phyloP scores from a whole-genome alignment of 2,329 filamentous ascomycete species.

The Phyllosticta citriasiana region DNA sequence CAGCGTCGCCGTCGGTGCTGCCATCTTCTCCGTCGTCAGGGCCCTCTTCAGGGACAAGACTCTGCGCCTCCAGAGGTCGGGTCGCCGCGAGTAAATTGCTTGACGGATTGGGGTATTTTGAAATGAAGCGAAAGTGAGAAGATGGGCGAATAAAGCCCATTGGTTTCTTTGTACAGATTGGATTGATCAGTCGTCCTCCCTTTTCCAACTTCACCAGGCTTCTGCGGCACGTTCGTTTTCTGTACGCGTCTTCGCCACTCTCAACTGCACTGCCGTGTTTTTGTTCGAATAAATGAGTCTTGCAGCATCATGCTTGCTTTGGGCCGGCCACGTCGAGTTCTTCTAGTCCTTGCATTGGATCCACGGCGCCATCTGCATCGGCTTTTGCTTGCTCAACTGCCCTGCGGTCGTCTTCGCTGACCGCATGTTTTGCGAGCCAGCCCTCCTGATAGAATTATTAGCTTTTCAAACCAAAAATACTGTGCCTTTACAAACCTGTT shows the following conservation, averaged over 20 bases:
- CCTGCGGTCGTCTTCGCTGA: slow-evolving; percentile 65
- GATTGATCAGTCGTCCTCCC: slow-evolving; percentile 6
- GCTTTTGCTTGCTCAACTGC: slow-evolving; percentile 47
- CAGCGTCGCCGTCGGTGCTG: slow-evolving; percentile 62
- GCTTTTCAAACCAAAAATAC: neutral
- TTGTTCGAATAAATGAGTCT: neutral
- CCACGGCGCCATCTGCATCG: slow-evolving; percentile 49
- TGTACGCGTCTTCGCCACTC: slow-evolving; percentile 1
- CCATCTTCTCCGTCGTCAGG: slow-evolving; percentile 67
- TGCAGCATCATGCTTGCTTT: slow-evolving; percentile 52
- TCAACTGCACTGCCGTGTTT: neutral
- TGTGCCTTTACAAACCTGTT: slow-evolving; percentile 60
- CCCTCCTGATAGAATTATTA: slow-evolving; percentile 56
- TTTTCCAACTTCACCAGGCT: slow-evolving; percentile 5
- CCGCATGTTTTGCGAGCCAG: slow-evolving; percentile 82
- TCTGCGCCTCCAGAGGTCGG: slow-evolving; percentile 71
- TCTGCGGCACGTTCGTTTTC: slow-evolving; percentile 5
- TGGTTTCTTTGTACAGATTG: slow-evolving; percentile 14
- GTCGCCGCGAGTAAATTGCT: slow-evolving; percentile 22
- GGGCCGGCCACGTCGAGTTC: slow-evolving; percentile 90
- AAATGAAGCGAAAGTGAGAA: neutral
- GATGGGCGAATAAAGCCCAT: slow-evolving; percentile 1
- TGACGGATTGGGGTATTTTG: neutral
- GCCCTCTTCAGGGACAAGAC: slow-evolving; percentile 88
- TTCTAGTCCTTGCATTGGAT: slow-evolving; percentile 94